These are phyloP conservation scores for Papiliotrema nemorosa DNA, from an alignment of 1,284 basidiomycete genomes.

Conservation along the genomic window DNA sequence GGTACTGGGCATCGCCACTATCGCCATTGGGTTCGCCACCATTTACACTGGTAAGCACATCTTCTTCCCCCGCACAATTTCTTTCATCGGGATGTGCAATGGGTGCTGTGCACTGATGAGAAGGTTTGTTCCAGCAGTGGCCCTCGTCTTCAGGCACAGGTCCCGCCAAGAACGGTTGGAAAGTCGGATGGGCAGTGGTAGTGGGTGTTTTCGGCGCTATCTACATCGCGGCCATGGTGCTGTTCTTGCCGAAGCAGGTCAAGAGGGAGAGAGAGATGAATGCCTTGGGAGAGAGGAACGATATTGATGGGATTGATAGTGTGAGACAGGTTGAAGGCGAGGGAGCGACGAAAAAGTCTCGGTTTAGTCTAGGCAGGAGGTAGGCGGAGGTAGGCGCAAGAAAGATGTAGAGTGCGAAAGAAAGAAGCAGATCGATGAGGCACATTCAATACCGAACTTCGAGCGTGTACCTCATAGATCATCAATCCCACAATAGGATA, in stretches of 20 bases:
- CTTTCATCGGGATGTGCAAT: no score
- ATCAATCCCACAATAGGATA: no score
- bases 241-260: conserved; percentile 20
- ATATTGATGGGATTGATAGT: not conserved
- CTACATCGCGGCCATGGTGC: conserved; percentile 25
- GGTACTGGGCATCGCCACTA: conserved; percentile 22
- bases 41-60: conserved; percentile 32
- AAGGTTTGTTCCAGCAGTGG: not conserved
- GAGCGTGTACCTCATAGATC: no score
- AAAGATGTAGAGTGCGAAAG: no score
- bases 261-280: conserved; percentile 8
- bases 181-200: conserved; percentile 9
- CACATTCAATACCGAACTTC: no score
- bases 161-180: not conserved
- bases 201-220: conserved; percentile 8
- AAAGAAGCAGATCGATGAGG: no score
- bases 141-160: not conserved
- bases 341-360: no score
- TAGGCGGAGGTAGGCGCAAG: no score
- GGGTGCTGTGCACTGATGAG: no score
- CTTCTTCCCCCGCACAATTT: no score
- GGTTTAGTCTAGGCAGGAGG: no score
- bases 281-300: not conserved
- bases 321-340: not conserved
- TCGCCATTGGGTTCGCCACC: conserved; percentile 28